Evolutionary conservation across 192 early-diverging fungal species (phyloP).

Genomic region (Phycomyces nitens): DNA sequence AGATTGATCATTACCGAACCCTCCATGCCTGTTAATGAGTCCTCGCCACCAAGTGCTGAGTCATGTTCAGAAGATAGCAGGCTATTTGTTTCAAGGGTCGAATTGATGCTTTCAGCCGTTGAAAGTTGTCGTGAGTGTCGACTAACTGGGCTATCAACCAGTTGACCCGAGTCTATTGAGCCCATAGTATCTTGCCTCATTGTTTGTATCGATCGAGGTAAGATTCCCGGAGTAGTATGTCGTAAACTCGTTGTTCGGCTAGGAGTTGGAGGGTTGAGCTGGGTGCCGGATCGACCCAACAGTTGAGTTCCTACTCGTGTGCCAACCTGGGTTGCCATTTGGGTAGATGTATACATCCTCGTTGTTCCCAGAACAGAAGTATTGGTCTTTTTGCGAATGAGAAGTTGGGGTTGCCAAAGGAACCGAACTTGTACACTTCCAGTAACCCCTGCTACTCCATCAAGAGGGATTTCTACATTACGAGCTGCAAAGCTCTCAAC

Average conservation of each 20-base stretch:
- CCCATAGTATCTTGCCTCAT: too few relatives aligned
- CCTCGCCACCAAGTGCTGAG: neutral
- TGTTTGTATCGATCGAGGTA: too few relatives aligned
- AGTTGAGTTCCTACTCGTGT: neutral
- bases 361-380: constrained; percentile 35
- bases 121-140: neutral
- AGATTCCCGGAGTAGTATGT: too few relatives aligned
- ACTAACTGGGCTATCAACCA: neutral
- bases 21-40: neutral
- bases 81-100: neutral
- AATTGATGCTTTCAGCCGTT: neutral
- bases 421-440: constrained; percentile 49
- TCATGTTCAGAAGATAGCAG: neutral
- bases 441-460: constrained; percentile 21
- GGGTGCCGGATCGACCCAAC: too few relatives aligned
- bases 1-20: constrained; percentile 37
- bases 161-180: neutral
- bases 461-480: constrained; percentile 38
- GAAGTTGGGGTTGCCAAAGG: constrained; percentile 54
- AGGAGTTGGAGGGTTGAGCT: too few relatives aligned
- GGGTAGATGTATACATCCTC: constrained; percentile 16
- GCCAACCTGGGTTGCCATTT: constrained; percentile 39
- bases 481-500: constrained; percentile 39
- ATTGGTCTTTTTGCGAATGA: constrained; percentile 49
- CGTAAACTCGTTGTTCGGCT: too few relatives aligned